Percentiles rank a stretch among this genome's conserved stretches.
Evolutionary conservation across 148 eudicot genomes (phyloP).

Genomic region (Pharnaceum exiguum): DNA sequence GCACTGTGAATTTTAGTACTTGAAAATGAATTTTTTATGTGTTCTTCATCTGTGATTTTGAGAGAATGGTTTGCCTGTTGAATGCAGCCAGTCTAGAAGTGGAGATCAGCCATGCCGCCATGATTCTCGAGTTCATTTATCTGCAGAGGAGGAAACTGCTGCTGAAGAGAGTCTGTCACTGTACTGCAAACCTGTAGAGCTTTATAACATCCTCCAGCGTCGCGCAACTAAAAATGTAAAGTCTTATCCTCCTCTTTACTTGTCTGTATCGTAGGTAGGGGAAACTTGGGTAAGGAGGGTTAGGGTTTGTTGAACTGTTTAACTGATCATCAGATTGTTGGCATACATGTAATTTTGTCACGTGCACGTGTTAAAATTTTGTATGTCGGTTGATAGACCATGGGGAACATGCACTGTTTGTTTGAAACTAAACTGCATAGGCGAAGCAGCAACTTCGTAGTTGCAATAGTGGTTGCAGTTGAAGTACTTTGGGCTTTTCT

Average conservation of each 20-base stretch:
- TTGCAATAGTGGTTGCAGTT: too few species aligned
- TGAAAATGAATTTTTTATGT: neutral
- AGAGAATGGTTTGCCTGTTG: slow-evolving; percentile 11
- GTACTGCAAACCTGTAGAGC: slow-evolving; percentile 96
- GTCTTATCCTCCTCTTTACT: neutral
- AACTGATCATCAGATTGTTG: too few species aligned
- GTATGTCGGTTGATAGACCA: too few species aligned
- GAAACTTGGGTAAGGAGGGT: too few species aligned
- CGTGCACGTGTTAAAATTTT: too few species aligned
- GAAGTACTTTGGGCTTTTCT: too few species aligned
- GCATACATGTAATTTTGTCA: too few species aligned
- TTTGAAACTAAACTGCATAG: too few species aligned
- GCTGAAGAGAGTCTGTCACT: slow-evolving; percentile 77
- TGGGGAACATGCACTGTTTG: too few species aligned
- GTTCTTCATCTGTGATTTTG: slow-evolving; percentile 1
- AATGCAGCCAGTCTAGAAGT: slow-evolving; percentile 62
- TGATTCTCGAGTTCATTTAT: slow-evolving; percentile 61
- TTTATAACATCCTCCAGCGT: slow-evolving; percentile 89
- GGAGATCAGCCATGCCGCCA: slow-evolving; percentile 77
- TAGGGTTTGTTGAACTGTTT: too few species aligned
- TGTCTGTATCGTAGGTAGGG: too few species aligned
- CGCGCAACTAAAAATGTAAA: slow-evolving; percentile 71
- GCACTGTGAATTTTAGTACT: neutral
- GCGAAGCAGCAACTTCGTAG: too few species aligned
- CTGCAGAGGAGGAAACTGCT: slow-evolving; percentile 72